phyloP scores from a whole-genome alignment of 2,329 filamentous ascomycete genomes.

The Septoria linicola region DNA sequence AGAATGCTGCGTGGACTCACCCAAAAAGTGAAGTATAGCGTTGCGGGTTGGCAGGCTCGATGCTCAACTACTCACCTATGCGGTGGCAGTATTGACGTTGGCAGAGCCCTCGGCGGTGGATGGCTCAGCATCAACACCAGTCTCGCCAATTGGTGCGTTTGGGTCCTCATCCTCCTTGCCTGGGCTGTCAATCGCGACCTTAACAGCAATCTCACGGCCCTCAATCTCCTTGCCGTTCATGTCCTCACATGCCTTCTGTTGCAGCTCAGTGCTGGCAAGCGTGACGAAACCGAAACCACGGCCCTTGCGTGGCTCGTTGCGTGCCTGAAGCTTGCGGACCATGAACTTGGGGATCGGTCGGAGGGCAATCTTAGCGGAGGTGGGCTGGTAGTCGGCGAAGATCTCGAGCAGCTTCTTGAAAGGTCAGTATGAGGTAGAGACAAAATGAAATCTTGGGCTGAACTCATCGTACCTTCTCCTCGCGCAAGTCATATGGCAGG shows the following conservation, averaged over 20 bases:
- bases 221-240: conserved; percentile 99
- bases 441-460: neutral
- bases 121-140: conserved; percentile 33
- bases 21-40: conserved; percentile 18
- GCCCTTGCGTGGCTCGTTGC: conserved; percentile 96
- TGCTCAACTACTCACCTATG: conserved; percentile 17
- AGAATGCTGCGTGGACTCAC: conserved; percentile 21
- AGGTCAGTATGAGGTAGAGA: conserved; percentile 30
- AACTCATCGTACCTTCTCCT: conserved; percentile 75
- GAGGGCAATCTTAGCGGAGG: conserved; percentile 96
- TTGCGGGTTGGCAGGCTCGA: conserved; percentile 11
- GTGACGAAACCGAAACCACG: conserved; percentile 99
- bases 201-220: conserved; percentile 98
- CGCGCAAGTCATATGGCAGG: conserved; percentile 94
- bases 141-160: conserved; percentile 45
- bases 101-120: conserved; percentile 40
- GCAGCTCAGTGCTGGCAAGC: conserved; percentile 88
- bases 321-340: conserved; percentile 99
- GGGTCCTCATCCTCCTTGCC: conserved; percentile 89
- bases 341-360: conserved; percentile 99
- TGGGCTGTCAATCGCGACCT: conserved; percentile 99
- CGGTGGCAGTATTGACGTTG: conserved; percentile 34
- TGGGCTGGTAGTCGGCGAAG: conserved; percentile 86
- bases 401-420: conserved; percentile 83
- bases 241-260: conserved; percentile 94